Conservation (phyloP, 2,329 filamentous ascomycete genomes). For the Grosmannia clavigera region DNA sequence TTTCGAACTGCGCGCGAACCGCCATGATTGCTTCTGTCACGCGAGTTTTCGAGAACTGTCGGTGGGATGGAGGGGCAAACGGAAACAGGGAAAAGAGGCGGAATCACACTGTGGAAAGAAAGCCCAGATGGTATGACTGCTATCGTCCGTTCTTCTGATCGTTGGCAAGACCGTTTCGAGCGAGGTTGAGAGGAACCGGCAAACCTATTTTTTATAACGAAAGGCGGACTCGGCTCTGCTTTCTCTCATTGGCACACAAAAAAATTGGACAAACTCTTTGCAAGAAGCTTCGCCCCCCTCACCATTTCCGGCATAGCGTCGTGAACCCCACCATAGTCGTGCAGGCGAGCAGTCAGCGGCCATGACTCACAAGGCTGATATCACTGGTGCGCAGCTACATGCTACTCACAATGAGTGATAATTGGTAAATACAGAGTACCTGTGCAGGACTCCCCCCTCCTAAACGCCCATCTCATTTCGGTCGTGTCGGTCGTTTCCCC, state of each 20-base stretch:
- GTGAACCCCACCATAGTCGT: background rate
- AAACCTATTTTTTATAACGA: too few relatives aligned
- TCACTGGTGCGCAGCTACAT: background rate
- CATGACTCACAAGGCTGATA: background rate
- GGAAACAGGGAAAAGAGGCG: background rate
- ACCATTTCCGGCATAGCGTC: background rate
- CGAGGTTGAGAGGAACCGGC: too few relatives aligned
- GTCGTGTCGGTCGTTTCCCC: background rate
- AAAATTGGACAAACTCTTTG: background rate
- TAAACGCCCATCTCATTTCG: background rate
- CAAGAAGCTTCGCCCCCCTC: too few relatives aligned
- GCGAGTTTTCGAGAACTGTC: background rate
- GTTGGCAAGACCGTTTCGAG: too few relatives aligned
- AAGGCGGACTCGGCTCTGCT: too few relatives aligned
- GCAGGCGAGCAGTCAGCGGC: background rate
- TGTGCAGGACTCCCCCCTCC: too few relatives aligned
- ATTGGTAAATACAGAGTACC: too few relatives aligned
- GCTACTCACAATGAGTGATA: background rate
- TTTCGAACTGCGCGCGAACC: constrained; percentile 68
- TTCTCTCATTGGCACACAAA: too few relatives aligned
- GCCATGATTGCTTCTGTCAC: constrained; percentile 30
- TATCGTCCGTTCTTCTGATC: too few relatives aligned
- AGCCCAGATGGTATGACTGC: too few relatives aligned
- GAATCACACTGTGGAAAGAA: too few relatives aligned
- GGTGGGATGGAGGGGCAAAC: background rate